Evolutionary conservation across 169 alveolate species (phyloP), one percentile per base, ranked within the genome.

Genomic region (Eimeria praecox): DNA sequence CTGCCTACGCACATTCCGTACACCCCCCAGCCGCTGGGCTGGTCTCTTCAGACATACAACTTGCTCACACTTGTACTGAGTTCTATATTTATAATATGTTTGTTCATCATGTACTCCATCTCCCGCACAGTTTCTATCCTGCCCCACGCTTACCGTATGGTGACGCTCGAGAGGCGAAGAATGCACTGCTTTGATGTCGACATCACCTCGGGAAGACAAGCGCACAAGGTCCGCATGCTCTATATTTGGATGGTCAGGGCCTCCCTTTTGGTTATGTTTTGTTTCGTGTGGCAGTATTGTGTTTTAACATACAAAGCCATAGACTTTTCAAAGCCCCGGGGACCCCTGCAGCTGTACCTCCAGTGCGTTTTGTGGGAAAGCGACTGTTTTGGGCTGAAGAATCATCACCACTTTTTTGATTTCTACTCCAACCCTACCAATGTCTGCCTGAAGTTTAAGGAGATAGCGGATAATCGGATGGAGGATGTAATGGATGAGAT

Each of bases 161-260:
- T 94, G 38, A 83, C 94, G 24, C 80, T 94, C 52, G 94, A 85
- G 54, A 66, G 54, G 83, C 77, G 96, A 24, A 75, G 96, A 56
- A 83, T 94, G 94, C 91, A 71, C 90, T 94, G 96, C 73, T 94
- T 94, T 82, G 96, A 94, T 30, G 94, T 94, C 14, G 96, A 94
- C 90, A 94, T 94, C 82, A 56, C 94, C 12, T 56, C 94, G 44
- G 94, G 96, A 27, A 46, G 92, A 27, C 83, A 54, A 35, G 94
- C 96, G 33, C 96, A 86, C 52, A 83, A 94, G 90, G 94, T 85
- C 49, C 96, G 96, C 62, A 94, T 94, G 94, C 94, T 83, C n/a
- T 94, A 85, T 88, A 71, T 56, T 49, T 85, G 94, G 96, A 73
- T 94, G 94, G 30, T 94, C 85, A 85, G 96, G 82, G 91, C 94